These are phyloP conservation scores for Microcyclospora tardicrescens DNA, from an alignment of 2,329 filamentous ascomycete genomes.

Conservation along the genomic window DNA sequence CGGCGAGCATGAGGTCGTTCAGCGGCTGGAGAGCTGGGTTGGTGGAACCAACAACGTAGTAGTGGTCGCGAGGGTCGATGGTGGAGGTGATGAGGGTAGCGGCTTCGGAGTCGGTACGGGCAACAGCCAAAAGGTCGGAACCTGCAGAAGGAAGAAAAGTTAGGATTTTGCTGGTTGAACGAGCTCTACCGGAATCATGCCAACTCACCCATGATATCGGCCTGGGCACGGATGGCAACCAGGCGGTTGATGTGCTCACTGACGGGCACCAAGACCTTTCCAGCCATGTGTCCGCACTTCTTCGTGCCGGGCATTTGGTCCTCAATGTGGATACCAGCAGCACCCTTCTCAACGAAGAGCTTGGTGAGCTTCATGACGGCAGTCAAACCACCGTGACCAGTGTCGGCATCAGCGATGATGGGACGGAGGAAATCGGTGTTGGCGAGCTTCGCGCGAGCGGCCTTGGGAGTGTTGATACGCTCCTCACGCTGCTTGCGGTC, in stretches of 20 bases:
- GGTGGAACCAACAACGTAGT: constrained; percentile 81
- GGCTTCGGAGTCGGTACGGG: constrained; percentile 92
- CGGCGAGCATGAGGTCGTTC: constrained; percentile 79
- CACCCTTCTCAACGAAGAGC: constrained; percentile 91
- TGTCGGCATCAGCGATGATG: constrained; percentile 94
- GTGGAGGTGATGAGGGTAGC: constrained; percentile 94
- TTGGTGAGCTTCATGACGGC: constrained; percentile 99
- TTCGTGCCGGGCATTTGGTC: constrained; percentile 97
- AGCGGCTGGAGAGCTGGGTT: constrained; percentile 75
- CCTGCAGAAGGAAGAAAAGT: constrained; percentile 31
- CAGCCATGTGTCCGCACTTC: constrained; percentile 99
- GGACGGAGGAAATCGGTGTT: constrained; percentile 91
- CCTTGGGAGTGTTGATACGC: constrained; percentile 62
- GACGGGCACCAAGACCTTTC: constrained; percentile 93
- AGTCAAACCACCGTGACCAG: constrained; percentile 92
- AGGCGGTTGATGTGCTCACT: constrained; percentile 96
- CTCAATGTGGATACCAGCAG: constrained; percentile 96
- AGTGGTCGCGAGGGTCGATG: constrained; percentile 89
- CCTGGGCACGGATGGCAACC: constrained; percentile 91
- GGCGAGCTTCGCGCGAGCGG: constrained; percentile 56
- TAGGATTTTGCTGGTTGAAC: neutral
- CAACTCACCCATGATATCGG: constrained; percentile 85
- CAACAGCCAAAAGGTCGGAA: constrained; percentile 75
- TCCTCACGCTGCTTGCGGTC: constrained; percentile 98
- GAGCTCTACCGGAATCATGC: neutral